Evolutionary conservation across 2,329 filamentous ascomycete genomes (phyloP), one percentile per base, ranked within the genome.

Genomic region (Macrophomina tecta): DNA sequence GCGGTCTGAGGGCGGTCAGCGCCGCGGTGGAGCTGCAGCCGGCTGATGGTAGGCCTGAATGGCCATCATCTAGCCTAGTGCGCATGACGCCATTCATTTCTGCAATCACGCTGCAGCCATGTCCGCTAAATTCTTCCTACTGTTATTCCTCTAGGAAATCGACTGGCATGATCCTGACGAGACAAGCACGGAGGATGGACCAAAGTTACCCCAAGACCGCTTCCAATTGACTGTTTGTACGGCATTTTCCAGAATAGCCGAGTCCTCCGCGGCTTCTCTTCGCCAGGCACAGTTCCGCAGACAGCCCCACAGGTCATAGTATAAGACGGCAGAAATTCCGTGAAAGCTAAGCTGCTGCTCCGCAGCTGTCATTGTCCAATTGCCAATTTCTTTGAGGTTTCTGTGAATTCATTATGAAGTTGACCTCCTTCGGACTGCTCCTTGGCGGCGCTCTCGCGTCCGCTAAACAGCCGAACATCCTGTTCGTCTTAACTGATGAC

Each of bases 401-500:
- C 23, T 45, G 38, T n/a, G 5, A 46, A 23, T 16, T 28, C 16
- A 55, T 32, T 16, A 65, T 65, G 62, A 65, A 55, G 42, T 55
- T 48, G 23, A 14, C 62, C 4, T 48, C 51, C 14, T n/a, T 55
- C n/a, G 28, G 40, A 34, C 52, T 56, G 14, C 32, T 65, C 49
- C 30, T 65, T 5, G 34, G 62, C 62, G 62, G 51, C 62, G 62
- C 62, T 56, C 23, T 65, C 34, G 62, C 62, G 49, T 46, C 49
- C 12, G 62, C 62, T 30, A 65, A 65, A 32, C 62, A 65, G 32
- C 73, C 74, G 1, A 91, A 91, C 69, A 85, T 91, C 53, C 79
- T 91, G 23, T 89, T 91, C 72, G 86, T 91, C 67, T 80, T 91
- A 46, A 89, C 87, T 0, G 89, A 91, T 68, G 89, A 91, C 69